phyloP scores from a whole-genome alignment of 176 grass and related monocot species.

The Bonia amplexicaulis region DNA sequence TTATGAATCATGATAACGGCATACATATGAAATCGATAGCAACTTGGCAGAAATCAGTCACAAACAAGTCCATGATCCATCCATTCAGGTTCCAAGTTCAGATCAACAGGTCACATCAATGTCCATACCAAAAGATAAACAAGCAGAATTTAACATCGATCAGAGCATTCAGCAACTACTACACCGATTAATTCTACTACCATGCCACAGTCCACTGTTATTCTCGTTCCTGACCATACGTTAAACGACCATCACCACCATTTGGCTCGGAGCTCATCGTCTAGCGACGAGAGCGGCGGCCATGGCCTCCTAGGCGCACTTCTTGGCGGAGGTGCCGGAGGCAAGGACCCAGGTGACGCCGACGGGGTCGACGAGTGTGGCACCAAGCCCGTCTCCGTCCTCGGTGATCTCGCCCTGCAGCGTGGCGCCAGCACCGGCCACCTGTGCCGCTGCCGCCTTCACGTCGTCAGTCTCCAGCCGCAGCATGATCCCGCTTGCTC shows the following conservation, averaged over 20 bases:
- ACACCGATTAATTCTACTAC: neutral
- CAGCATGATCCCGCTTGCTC: neutral
- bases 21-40: neutral
- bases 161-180: neutral
- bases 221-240: neutral
- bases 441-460: conserved; percentile 30
- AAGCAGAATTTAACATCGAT: neutral
- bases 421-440: conserved; percentile 26
- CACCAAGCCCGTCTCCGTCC: conserved; percentile 11
- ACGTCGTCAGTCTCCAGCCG: conserved; percentile 38
- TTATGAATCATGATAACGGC: no score
- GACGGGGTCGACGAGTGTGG: conserved; percentile 49
- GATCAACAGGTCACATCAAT: neutral
- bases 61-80: neutral
- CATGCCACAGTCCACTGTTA: neutral
- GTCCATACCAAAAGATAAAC: neutral
- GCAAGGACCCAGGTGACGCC: conserved; percentile 45
- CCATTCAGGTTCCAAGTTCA: neutral
- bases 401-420: conserved; percentile 31
- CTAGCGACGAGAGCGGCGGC: neutral
- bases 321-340: conserved; percentile 12
- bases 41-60: no score
- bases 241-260: neutral
- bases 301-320: neutral
- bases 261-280: neutral